Evolutionary conservation across 1,284 basidiomycete genomes (phyloP).

Genomic region (Cystobasidiaceae sp.): DNA sequence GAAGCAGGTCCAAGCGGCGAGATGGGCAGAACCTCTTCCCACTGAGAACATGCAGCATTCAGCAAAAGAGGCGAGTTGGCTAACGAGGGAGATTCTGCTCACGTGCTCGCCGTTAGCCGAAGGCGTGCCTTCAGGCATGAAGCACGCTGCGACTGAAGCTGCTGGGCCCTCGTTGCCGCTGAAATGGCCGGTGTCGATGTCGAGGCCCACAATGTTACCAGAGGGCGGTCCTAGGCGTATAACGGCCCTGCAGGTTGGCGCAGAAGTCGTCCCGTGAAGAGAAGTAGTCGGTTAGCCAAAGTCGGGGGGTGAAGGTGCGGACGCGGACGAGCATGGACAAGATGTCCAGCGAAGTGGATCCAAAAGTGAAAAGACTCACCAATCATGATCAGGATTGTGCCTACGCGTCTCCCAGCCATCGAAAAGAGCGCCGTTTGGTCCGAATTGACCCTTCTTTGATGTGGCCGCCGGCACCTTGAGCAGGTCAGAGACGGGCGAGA

Average conservation of each 20-base stretch:
- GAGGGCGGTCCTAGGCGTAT: conserved; percentile 73
- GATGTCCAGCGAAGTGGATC: too few relatives aligned
- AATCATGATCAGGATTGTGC: conserved; percentile 84
- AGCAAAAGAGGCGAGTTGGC: too few relatives aligned
- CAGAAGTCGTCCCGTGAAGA: too few relatives aligned
- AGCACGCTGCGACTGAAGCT: conserved; percentile 65
- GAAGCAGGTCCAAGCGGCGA: conserved; percentile 72
- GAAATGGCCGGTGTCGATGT: conserved; percentile 94
- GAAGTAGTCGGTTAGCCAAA: neutral
- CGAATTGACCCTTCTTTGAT: conserved; percentile 86
- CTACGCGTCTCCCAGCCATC: conserved; percentile 91
- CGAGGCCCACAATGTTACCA: conserved; percentile 73
- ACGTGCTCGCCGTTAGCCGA: conserved; percentile 4
- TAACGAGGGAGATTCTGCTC: too few relatives aligned
- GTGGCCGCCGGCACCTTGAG: conserved; percentile 74
- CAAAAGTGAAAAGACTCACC: conserved; percentile 66
- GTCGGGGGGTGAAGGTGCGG: too few relatives aligned
- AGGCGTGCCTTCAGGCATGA: conserved; percentile 47
- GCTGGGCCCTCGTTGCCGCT: conserved; percentile 89
- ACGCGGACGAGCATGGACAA: too few relatives aligned
- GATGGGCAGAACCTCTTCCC: conserved; percentile 72
- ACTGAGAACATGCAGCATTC: conserved; percentile 54
- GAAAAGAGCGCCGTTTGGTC: conserved; percentile 88
- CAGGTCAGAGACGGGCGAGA: conserved; percentile 77
- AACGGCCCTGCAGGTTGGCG: conserved; percentile 79